phyloP scores from a whole-genome alignment of 352 stramenopile species.

The Pythium phragmiticola region DNA sequence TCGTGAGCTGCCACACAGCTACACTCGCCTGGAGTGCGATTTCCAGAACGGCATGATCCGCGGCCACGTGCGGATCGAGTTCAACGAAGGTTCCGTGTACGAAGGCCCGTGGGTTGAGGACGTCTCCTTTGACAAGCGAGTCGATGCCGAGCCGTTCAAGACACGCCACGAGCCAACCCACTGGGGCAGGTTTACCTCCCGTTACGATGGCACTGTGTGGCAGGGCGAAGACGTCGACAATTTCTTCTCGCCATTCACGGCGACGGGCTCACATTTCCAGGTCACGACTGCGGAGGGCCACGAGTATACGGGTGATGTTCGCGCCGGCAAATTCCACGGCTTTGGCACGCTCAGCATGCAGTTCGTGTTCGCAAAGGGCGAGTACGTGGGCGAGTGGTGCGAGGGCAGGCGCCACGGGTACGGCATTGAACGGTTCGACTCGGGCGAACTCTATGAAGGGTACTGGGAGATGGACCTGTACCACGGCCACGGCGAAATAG shows the following conservation, averaged over 20 bases:
- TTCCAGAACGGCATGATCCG: slow-evolving; percentile 71
- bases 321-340: slow-evolving; percentile 64
- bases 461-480: slow-evolving; percentile 71
- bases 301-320: slow-evolving; percentile 55
- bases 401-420: slow-evolving; percentile 78
- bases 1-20: slow-evolving; percentile 58
- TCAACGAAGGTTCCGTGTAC: slow-evolving; percentile 75
- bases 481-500: slow-evolving; percentile 62
- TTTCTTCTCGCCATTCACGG: slow-evolving; percentile 77
- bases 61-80: slow-evolving; percentile 67
- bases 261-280: slow-evolving; percentile 52
- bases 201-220: slow-evolving; percentile 63
- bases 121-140: slow-evolving; percentile 42
- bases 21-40: slow-evolving; percentile 66
- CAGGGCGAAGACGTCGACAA: slow-evolving; percentile 78
- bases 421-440: slow-evolving; percentile 77
- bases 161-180: slow-evolving; percentile 41
- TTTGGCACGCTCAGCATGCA: slow-evolving; percentile 67
- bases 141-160: slow-evolving; percentile 51
- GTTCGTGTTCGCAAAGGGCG: slow-evolving; percentile 54
- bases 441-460: slow-evolving; percentile 74
- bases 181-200: slow-evolving; percentile 77
- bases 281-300: slow-evolving; percentile 48
- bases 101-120: slow-evolving; percentile 82
- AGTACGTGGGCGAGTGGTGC: slow-evolving; percentile 84